These are phyloP conservation scores for Anthoceros angustus DNA, from an alignment of 225 moss, liverwort and hornwort species.

Conservation along the genomic window DNA sequence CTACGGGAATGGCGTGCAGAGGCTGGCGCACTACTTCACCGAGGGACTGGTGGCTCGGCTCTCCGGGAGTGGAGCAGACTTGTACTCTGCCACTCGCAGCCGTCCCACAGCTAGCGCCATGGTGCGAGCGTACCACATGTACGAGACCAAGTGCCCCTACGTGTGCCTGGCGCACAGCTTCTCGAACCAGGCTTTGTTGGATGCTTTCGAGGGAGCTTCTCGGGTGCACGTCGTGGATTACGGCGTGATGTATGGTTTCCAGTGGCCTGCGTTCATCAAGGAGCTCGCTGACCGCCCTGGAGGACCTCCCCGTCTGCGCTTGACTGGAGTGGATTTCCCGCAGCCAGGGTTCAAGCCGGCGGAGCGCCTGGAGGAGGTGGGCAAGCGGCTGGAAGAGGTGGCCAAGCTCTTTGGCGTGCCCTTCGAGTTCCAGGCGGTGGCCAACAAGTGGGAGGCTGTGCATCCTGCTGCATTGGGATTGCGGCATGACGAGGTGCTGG, in stretches of 20 bases:
- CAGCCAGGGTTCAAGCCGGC: conserved; percentile 64
- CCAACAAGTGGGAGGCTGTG: conserved; percentile 83
- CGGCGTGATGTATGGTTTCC: conserved; percentile 56
- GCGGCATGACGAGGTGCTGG: conserved; percentile 61
- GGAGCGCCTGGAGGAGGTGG: conserved; percentile 53
- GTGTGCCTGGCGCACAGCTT: conserved; percentile 44
- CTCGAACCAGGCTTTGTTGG: conserved; percentile 30
- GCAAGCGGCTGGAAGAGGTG: conserved; percentile 45
- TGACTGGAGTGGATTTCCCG: conserved; percentile 77
- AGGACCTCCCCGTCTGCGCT: conserved; percentile 57
- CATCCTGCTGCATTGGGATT: conserved; percentile 46
- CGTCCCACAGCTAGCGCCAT: conserved; percentile 22
- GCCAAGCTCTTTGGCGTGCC: conserved; percentile 52
- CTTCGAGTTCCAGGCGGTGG: conserved; percentile 73
- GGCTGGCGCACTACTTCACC: conserved; percentile 4
- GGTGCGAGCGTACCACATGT: conserved; percentile 48
- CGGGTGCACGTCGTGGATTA: conserved; percentile 58
- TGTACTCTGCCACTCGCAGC: neutral
- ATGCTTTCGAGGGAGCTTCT: conserved; percentile 37
- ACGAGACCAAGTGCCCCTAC: conserved; percentile 49
- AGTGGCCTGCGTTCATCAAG: conserved; percentile 70
- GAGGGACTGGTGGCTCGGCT: neutral
- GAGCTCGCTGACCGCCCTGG: conserved; percentile 37
- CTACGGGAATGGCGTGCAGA: neutral
- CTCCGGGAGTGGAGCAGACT: neutral